These are phyloP conservation scores for Isabelozyma gotoi DNA, from an alignment of 805 yeast species.

Conservation along the genomic window DNA sequence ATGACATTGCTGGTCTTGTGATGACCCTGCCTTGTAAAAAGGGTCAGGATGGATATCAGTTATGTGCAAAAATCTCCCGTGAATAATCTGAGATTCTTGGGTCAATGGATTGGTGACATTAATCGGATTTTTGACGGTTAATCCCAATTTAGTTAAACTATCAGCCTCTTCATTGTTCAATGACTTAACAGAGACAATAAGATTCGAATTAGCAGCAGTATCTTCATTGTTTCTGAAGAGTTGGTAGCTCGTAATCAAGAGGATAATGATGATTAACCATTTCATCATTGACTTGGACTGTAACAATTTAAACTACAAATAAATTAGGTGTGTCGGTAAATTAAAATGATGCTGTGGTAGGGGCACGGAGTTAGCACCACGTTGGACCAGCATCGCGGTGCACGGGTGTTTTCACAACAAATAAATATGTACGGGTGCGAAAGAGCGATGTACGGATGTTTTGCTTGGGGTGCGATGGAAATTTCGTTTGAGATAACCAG, in stretches of 20 bases:
- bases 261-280: neutral
- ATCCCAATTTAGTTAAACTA: slow-evolving; percentile 22
- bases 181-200: neutral
- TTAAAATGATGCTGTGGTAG: neutral
- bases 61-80: slow-evolving; percentile 81
- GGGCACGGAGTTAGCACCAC: no score
- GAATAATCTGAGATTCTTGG: slow-evolving; percentile 34
- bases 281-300: neutral
- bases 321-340: no score
- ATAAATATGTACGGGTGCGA: no score
- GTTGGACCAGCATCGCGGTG: no score
- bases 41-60: slow-evolving; percentile 89
- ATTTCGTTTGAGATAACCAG: no score
- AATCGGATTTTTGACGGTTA: slow-evolving; percentile 33
- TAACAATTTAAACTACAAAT: no score
- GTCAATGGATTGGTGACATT: slow-evolving; percentile 15
- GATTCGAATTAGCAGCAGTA: neutral
- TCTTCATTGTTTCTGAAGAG: neutral
- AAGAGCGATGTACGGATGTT: no score
- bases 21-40: slow-evolving; percentile 52
- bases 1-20: slow-evolving; percentile 56
- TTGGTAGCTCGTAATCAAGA: neutral
- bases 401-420: no score
- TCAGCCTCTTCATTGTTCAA: slow-evolving; percentile 2
- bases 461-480: no score